Evolutionary conservation across 768 basidiomycete genomes (phyloP).

Genomic region (Boletus insuetus): DNA sequence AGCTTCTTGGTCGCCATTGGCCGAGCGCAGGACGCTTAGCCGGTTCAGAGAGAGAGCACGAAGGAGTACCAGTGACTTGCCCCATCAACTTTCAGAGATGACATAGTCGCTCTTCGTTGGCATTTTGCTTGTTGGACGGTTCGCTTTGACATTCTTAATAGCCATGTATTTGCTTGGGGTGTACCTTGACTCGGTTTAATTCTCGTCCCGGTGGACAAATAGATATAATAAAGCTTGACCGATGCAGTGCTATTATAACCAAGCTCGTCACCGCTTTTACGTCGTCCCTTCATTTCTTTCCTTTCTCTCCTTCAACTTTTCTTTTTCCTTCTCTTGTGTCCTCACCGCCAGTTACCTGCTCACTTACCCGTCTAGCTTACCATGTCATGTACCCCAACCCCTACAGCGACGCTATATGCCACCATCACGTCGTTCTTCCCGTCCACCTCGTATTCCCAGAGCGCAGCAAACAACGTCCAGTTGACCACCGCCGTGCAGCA

Average conservation of each 20-base stretch:
- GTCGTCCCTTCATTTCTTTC: not conserved
- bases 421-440: conserved; percentile 34
- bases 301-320: not conserved
- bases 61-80: conserved; percentile 25
- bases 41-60: conserved; percentile 7
- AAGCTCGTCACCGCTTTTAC: too few relatives aligned
- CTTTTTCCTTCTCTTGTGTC: not conserved
- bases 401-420: conserved; percentile 43
- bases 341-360: too few relatives aligned
- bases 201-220: too few relatives aligned
- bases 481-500: conserved; percentile 33
- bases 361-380: not conserved
- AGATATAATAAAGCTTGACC: too few relatives aligned
- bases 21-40: conserved; percentile 21
- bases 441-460: conserved; percentile 38
- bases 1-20: conserved; percentile 27
- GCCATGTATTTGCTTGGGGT: too few relatives aligned
- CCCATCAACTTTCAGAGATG: conserved; percentile 53
- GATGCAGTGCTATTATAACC: too few relatives aligned
- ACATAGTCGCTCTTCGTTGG: conserved; percentile 68
- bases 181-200: too few relatives aligned
- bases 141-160: too few relatives aligned
- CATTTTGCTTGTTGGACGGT: not conserved
- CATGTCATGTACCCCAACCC: conserved; percentile 41
- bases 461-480: conserved; percentile 31